Base-by-base conservation (phyloP, 768 basidiomycete genomes). In the Boletus tomentosulus region DNA sequence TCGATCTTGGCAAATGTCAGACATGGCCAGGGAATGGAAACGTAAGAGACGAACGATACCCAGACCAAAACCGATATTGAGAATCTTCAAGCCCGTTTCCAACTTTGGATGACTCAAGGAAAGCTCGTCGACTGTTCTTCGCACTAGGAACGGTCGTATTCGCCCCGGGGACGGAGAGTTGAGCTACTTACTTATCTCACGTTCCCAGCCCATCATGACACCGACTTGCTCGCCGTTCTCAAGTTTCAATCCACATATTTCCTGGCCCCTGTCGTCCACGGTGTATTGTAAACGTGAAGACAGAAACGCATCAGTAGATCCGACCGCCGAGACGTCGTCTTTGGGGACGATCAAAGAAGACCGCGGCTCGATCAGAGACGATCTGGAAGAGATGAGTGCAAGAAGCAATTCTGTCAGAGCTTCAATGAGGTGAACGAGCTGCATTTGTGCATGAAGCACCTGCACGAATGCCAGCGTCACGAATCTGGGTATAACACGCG, bases 191-290 rank as follows among this genome's bases (percentile, higher is more conserved):
- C 83, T 98, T 63, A 98, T 91, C 8, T 73, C 78, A 43, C 73
- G 72, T 69, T 99, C 97, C 97, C 97, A 99, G 1, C 94, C 92
- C 97, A 99, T 99, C 97, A 99, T 99, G 6, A 99, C 96, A 12
- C 93, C 92, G n/a, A 95, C 81, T 55, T 93, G 87, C 58, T 87
- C 86, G 7, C 71, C 76, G 28, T 83, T 83, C 13, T 76, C 79
- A 3, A 79, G 74, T 55, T 78, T 72, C 49, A 92, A 64, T 48
- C 90, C 71, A 57, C 94, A 97, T 22, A 97, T 81, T 47, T 92
- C 87, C 68, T 94, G 92, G 2, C 89, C 92, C 34, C 79, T 69
- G 31, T 78, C 74, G 65, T 96, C 93, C 33, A 71, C 76, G 10
- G 76, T 79, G 69, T 84, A 98, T 35, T 76, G 75, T 38, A 98